phyloP scores from a whole-genome alignment of 768 basidiomycete genomes.

The Tricholomella constricta region DNA sequence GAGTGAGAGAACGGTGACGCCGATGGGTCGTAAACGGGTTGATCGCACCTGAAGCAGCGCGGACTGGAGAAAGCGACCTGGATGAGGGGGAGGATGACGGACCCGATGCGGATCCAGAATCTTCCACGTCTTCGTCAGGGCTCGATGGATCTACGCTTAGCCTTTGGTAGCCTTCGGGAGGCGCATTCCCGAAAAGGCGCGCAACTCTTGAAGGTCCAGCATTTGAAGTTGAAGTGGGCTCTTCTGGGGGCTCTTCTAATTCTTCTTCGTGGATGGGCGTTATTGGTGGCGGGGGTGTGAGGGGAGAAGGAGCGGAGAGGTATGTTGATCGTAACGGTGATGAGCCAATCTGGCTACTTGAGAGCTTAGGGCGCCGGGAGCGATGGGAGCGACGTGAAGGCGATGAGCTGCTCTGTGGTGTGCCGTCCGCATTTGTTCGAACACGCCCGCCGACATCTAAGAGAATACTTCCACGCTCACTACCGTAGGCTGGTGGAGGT shows the following conservation, averaged over 20 bases:
- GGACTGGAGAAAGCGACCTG: slow-evolving; percentile 62
- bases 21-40: slow-evolving; percentile 78
- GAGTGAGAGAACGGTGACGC: slow-evolving; percentile 68
- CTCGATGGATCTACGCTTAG: slow-evolving; percentile 19
- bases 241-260: slow-evolving; percentile 36
- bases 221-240: slow-evolving; percentile 10
- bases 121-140: slow-evolving; percentile 27
- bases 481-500: slow-evolving; percentile 97
- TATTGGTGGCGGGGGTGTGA: slow-evolving; percentile 68
- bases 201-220: slow-evolving; percentile 52
- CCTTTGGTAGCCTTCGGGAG: slow-evolving; percentile 33
- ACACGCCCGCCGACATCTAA: slow-evolving; percentile 82
- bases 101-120: slow-evolving; percentile 21
- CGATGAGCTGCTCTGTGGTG: slow-evolving; percentile 46
- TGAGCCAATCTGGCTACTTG: slow-evolving; percentile 44
- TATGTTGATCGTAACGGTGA: slow-evolving; percentile 63
- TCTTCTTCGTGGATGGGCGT: slow-evolving; percentile 73
- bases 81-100: slow-evolving; percentile 48
- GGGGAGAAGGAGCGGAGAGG: slow-evolving; percentile 38
- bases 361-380: slow-evolving; percentile 51
- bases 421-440: slow-evolving; percentile 38
- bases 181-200: slow-evolving; percentile 14
- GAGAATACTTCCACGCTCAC: slow-evolving; percentile 93
- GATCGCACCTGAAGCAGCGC: slow-evolving; percentile 71
- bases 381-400: slow-evolving; percentile 64